A percentile compares a stretch with the other conserved stretches of the same genome.
phyloP scores from a whole-genome alignment of 176 grass and related monocot species.

The Tuctoria greenei region DNA sequence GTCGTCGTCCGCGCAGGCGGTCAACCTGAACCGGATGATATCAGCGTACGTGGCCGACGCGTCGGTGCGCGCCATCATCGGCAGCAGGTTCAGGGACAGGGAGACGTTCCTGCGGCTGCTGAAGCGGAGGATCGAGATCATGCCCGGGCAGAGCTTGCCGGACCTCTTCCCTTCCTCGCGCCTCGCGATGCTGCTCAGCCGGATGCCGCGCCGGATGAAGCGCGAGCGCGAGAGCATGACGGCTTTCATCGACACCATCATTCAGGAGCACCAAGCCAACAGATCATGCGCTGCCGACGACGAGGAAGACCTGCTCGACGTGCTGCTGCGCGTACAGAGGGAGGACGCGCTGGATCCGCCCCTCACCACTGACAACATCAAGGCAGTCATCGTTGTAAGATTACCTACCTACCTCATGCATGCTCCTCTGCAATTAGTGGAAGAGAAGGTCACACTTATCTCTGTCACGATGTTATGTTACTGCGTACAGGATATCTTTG shows the following conservation, averaged over 20 bases:
- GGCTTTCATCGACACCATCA: constrained; percentile 17
- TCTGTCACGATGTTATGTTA: no score
- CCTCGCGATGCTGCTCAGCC: neutral
- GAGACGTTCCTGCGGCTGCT: constrained; percentile 14
- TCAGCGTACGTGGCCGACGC: constrained; percentile 11
- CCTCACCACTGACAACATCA: constrained; percentile 15
- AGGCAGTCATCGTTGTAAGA: constrained; percentile 1
- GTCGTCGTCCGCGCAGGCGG: neutral
- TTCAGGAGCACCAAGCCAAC: neutral
- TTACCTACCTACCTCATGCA: neutral
- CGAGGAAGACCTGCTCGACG: constrained; percentile 29
- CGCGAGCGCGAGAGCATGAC: neutral
- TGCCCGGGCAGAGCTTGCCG: neutral
- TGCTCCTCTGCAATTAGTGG: neutral
- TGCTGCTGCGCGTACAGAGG: constrained; percentile 37
- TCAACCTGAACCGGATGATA: neutral
- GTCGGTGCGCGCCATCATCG: constrained; percentile 14
- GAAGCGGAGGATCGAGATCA: neutral
- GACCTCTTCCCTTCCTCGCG: constrained; percentile 17
- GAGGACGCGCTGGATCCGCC: constrained; percentile 13
- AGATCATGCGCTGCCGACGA: neutral
- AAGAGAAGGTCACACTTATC: no score
- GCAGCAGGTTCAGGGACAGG: constrained; percentile 20
- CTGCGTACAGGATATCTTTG: constrained; percentile 9
- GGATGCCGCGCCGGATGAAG: neutral